Base-by-base conservation (phyloP, 2,329 filamentous ascomycete genomes). In the Spiromastix sp. region DNA sequence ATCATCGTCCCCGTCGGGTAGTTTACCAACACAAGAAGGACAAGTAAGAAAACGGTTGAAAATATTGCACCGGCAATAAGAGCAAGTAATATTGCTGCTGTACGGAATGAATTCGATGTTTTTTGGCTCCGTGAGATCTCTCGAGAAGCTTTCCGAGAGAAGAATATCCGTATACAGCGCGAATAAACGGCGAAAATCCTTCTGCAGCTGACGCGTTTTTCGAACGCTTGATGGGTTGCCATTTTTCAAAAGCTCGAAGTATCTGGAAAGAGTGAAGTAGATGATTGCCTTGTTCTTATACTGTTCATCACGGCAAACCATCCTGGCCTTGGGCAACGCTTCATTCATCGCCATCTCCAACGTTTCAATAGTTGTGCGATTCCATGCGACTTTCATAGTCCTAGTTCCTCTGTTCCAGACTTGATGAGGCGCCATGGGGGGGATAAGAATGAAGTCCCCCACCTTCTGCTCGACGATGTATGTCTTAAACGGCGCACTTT, bases 211-310 rank as follows among this genome's bases (percentile, higher is more conserved):
- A 44, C 74, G 75, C 21, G 82, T 67, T 34, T 74, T 76, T 2
- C 64, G 57, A 37, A 56, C 63, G 40, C 48, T 61, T 32, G 73
- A 64, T 16, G 70, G 63, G 36, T 71, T 63, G 11, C 84, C 70
- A 32, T 75, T 66, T n/a, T 66, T 64, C 42, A 81, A 62, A 18
- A 74, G 56, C 4, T 56, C 57, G 2, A 70, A 72, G 54, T 96
- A 96, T 50, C 86, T 91, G 8, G 80, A 65, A 3, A 96, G 68
- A 0, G 86, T 85, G 54, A 80, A 94, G 57, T 87, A 94, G 29
- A 95, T 71, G 39, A 96, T 95, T 4, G 87, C 85, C 56, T 96
- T 96, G 63, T 93, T 95, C 57, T 96, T 96, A 67, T 98, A 98
- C 57, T 96, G 89, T 56, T 98, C 91, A 47, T 98, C 91, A 24